phyloP scores from a whole-genome alignment of 305 asterid genomes.

The Nicotiana rustica region DNA sequence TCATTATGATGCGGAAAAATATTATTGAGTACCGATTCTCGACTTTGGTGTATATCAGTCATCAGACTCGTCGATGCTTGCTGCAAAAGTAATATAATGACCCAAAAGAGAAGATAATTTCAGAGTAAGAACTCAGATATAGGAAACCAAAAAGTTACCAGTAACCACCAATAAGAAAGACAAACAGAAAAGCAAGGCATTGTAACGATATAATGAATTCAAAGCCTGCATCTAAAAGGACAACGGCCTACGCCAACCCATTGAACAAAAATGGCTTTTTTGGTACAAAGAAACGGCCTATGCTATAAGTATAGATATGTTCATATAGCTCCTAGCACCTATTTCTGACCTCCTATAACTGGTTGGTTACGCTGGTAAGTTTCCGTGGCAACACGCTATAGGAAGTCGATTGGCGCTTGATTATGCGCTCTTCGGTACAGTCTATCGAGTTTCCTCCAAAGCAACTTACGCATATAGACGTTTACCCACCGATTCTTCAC shows the following conservation, averaged over 20 bases:
- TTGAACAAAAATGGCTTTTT: not conserved
- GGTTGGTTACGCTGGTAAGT: not conserved
- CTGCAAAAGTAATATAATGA: conserved; percentile 24
- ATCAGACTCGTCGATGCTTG: conserved; percentile 20
- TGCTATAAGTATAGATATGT: not conserved
- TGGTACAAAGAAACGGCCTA: not conserved
- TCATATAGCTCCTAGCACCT: conserved; percentile 11
- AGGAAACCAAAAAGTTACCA: not conserved
- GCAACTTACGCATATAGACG: not conserved
- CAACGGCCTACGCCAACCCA: not conserved
- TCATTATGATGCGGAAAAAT: conserved; percentile 13
- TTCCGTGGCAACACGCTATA: not conserved
- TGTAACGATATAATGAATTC: not conserved
- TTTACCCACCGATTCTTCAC: not conserved
- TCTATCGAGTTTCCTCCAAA: not conserved
- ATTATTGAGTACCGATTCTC: not conserved
- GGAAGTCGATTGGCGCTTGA: not conserved
- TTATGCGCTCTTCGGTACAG: not conserved
- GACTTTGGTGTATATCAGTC: not conserved
- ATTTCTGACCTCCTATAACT: not conserved
- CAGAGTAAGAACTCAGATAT: conserved; percentile 15
- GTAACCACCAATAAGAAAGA: not conserved
- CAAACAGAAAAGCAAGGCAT: not conserved
- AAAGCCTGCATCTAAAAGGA: not conserved
- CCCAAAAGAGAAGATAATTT: not conserved